Evolutionary conservation across 805 yeast genomes (phyloP), one percentile per base, ranked within the genome.

Genomic region (Metschnikowia orientalis): DNA sequence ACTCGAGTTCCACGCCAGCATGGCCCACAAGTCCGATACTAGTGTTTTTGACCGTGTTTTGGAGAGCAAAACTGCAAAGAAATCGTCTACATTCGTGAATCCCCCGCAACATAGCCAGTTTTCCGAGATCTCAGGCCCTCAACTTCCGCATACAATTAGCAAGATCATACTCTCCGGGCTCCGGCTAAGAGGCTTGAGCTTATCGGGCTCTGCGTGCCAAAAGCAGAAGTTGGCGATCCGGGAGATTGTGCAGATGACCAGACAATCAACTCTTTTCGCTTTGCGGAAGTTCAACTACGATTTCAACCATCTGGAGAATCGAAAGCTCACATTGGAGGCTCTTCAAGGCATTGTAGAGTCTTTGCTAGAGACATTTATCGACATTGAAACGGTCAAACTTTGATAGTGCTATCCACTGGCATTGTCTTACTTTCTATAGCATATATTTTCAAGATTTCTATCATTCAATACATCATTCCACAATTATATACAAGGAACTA

Each of bases 201-300:
- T 53, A 4, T 34, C 36, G 16, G 40, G 47, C 32, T 36, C 41
- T 17, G 36, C 45, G 12, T 40, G 54, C 8, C 30, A 42, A 6
- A 62, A 61, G 36, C 67, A 64, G 23, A 58, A 53, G 31, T 35
- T 64, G 11, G 55, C 61, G 20, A 53, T 63, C 12, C 59, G 61
- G 30, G 71, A 66, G 36, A 54, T 63, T 6, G 63, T 62, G 44
- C 64, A 59, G 27, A 63, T 63, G 68, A 63, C 71, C 1, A 53
- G 47, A 34, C 57, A 61, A 33, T 51, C 67, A 2, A 51, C 71
- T 3, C 35, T 55, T 16, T 67, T 67, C 48, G 58, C 71, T 2
- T 44, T 65, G 12, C 42, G 71, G 27, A 67, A 67, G 42, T 54
- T 48, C 38, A 54, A 53, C 32, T 58, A 58, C 45, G 48, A 40